Evolutionary conservation across 2,329 filamentous ascomycete genomes (phyloP), one percentile per base, ranked within the genome.

Genomic region (Alternaria infectoria): DNA sequence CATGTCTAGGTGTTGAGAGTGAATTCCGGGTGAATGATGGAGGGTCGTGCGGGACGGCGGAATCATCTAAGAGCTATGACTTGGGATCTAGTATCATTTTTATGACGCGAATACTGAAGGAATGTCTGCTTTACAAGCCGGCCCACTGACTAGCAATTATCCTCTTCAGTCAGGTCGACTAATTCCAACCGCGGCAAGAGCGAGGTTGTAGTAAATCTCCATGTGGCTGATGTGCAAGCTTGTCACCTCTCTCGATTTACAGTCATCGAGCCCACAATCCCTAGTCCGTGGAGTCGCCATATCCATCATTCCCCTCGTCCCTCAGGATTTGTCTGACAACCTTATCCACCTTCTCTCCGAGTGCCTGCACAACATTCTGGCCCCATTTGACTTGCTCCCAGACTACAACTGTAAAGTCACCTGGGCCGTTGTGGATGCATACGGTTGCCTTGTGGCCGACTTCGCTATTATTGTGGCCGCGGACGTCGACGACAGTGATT

Each of bases 301-400:
- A 58, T 15, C 58, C 59, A 15, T 55, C 26, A 6, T 58, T 26
- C 6, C 43, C 54, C n/a, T 64, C 49, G 3, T 58, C 28, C 0
- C 15, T 49, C 6, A 64, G 12, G 13, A 62, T 58, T 1, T 54
- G 25, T 13, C 28, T 50, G 5, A 64, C 28, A 5, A 9, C 52
- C 4, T 32, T 40, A n/a, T 61, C 62, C 54, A 64, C 62, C 43
- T 64, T 64, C n/a, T 62, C 59, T 40, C 28, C 47, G 19, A 64
- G n/a, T 1, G 40, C 62, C 2, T 50, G 17, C 2, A 64, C 30
- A 9, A 64, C 58, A 17, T 58, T 51, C 10, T 51, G 32, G 10
- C 49, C 44, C 49, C 50, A 55, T 23, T 44, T 45, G 2, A 64
- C 54, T 30, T 64, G 54, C 17, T 50, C 26, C 10, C 23, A 21